These are phyloP conservation scores for Colletotrichum acutatum DNA, from an alignment of 2,329 filamentous ascomycete genomes.

Conservation along the genomic window DNA sequence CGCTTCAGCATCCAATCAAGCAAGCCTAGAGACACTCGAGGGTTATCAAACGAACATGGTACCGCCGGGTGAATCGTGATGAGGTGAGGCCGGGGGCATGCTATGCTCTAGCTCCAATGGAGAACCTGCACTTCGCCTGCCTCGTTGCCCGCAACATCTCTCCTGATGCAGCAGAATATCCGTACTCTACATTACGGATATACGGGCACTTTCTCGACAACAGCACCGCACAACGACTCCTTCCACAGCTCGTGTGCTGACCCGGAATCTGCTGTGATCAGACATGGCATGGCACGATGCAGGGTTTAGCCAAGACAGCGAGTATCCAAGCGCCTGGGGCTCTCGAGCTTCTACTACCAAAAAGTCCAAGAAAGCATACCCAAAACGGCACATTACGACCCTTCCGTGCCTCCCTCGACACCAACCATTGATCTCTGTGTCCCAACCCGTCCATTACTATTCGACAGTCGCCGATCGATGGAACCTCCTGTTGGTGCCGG, in stretches of 20 bases:
- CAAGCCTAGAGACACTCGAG: not conserved
- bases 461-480: not conserved
- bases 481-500: not conserved
- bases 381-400: not conserved
- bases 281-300: not conserved
- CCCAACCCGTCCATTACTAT: not conserved
- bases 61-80: not conserved
- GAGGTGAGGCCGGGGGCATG: not conserved
- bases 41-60: not conserved
- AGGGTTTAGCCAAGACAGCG: constrained; percentile 11
- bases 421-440: not conserved
- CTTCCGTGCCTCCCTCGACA: not conserved
- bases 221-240: not conserved
- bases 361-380: not conserved
- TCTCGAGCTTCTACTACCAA: not conserved
- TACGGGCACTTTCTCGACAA: not conserved
- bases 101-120: not conserved
- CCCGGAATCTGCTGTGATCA: not conserved
- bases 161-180: not conserved
- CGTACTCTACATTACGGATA: too few species aligned
- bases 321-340: not conserved
- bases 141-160: not conserved
- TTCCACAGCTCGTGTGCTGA: not conserved
- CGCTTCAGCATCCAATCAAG: not conserved
- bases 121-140: not conserved